Base-by-base conservation (phyloP, 2,329 filamentous ascomycete species). In the Aurifilum marmelostoma region DNA sequence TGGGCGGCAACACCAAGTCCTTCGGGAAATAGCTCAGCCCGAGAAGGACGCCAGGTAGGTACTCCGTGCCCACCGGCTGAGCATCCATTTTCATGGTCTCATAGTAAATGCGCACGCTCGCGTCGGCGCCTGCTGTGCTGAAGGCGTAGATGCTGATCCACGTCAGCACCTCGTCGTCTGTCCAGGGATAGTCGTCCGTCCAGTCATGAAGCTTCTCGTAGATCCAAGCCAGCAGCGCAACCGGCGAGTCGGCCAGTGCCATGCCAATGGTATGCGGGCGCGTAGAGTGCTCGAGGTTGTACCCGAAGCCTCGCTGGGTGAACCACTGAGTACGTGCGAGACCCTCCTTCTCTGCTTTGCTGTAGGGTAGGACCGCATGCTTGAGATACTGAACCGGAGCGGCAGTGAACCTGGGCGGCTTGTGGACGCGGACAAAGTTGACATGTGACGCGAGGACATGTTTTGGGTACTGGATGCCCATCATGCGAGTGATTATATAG, bases 151-250 rank as follows among this genome's bases (percentile, higher is more conserved):
- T 85, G 63, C 84, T 87, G 0, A 94, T 79, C 92, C 91, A 95
- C 0, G 89, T 92, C 34, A 92, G 79, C 11, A 94, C 84, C 79
- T 94, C 91, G 67, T 94, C 91, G 71, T 93, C 89, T 0, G 87
- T 90, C 91, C 91, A 94, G 0, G 85, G 80, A 75, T 93, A 93
- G 0, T 73, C 74, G 74, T 94, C 91, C 0, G 89, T 89, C 92
- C 92, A 95, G 73, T 92, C 89, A 73, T 90, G 87, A 50, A 95
- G 80, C 76, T 95, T 95, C 79, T 95, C 92, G 73, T 92, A 92
- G 43, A 95, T 89, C 92, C 92, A 96, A 0, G 91, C 87, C 1
- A 95, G 81, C 3, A 93, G 80, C 0, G 86, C 91, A 0, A 92
- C 86, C 0, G 92, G 92, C 8, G 86, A 89, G 75, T 94, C 91